phyloP scores from a whole-genome alignment of 78 protist species.

The Dictyostelium brefeldianum region DNA sequence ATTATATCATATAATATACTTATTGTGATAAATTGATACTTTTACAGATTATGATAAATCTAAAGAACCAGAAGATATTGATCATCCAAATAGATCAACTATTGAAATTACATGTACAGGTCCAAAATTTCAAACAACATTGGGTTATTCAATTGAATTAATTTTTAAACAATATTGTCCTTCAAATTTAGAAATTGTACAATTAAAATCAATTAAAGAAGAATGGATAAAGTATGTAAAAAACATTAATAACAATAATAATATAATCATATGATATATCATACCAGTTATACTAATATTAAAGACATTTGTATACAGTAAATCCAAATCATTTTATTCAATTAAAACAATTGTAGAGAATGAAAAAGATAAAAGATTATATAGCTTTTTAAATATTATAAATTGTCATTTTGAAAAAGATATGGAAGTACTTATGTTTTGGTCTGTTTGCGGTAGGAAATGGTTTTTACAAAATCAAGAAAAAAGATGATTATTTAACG shows the following conservation, averaged over 20 bases:
- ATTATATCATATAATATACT: too few relatives aligned
- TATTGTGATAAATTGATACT: too few relatives aligned
- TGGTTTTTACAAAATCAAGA: constrained; percentile 2
- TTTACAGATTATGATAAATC: constrained; percentile 35
- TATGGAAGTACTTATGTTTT: constrained; percentile 43
- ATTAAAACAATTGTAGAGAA: constrained; percentile 57
- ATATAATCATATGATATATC: not conserved
- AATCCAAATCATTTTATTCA: constrained; percentile 61
- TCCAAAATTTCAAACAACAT: constrained; percentile 1
- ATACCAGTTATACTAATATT: not conserved
- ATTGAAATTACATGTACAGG: constrained; percentile 47
- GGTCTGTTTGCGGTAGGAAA: constrained; percentile 29
- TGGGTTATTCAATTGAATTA: constrained; percentile 26
- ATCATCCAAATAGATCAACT: constrained; percentile 63
- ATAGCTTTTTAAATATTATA: constrained; percentile 33
- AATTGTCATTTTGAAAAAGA: constrained; percentile 63
- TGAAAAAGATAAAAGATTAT: constrained; percentile 57
- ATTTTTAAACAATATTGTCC: constrained; percentile 41
- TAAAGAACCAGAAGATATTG: constrained; percentile 73
- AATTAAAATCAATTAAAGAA: constrained; percentile 43
- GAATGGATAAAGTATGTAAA: constrained; percentile 77
- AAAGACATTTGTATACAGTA: constrained; percentile 15
- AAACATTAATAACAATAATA: not conserved
- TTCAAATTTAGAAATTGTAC: constrained; percentile 20
- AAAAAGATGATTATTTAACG: too few relatives aligned